These are phyloP conservation scores for Saturnispora dispora DNA, from an alignment of 805 yeast species.

Conservation along the genomic window DNA sequence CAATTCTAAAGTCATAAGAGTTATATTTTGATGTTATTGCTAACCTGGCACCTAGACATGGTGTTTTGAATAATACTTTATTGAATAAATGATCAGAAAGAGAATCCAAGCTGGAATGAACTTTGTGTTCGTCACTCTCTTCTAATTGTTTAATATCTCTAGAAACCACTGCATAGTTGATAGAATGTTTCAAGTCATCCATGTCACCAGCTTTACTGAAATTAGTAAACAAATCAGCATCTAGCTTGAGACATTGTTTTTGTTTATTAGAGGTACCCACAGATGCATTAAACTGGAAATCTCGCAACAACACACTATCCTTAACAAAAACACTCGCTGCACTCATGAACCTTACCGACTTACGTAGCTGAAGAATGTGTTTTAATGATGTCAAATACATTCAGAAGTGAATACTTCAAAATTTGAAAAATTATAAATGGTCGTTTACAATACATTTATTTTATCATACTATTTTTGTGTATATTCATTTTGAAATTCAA, in stretches of 20 bases:
- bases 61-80: slow-evolving; percentile 16
- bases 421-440: neutral
- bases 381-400: neutral
- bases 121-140: slow-evolving; percentile 28
- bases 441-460: neutral
- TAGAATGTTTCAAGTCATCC: slow-evolving; percentile 74
- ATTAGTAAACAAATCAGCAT: slow-evolving; percentile 54
- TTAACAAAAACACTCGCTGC: neutral
- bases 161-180: slow-evolving; percentile 82
- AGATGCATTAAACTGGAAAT: slow-evolving; percentile 28
- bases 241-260: slow-evolving; percentile 16
- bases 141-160: slow-evolving; percentile 50
- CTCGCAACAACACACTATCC: slow-evolving; percentile 41
- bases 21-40: slow-evolving; percentile 3
- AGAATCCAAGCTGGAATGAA: slow-evolving; percentile 31
- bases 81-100: slow-evolving; percentile 22
- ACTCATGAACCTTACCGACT: neutral
- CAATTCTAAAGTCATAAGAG: slow-evolving; percentile 1
- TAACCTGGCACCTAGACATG: slow-evolving; percentile 13
- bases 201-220: slow-evolving; percentile 65
- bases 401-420: neutral
- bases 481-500: neutral
- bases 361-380: neutral
- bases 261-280: slow-evolving; percentile 8
- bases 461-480: neutral